Percentiles rank a stretch among this genome's conserved stretches.
Evolutionary conservation across 805 yeast genomes (phyloP).

Genomic region (Torulaspora franciscae): DNA sequence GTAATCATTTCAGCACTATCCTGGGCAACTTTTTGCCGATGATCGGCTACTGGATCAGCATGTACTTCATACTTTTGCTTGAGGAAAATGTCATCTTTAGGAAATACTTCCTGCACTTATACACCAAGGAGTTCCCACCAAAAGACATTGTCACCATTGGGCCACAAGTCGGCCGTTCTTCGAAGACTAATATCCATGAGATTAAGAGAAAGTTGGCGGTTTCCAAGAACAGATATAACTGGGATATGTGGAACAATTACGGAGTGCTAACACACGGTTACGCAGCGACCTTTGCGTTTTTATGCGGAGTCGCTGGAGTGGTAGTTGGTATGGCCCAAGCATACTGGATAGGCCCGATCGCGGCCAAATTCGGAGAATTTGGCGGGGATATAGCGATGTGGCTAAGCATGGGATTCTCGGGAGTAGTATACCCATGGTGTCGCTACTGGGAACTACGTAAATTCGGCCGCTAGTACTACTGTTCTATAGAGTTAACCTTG

Average conservation of each 20-base stretch:
- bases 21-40: conserved; percentile 80
- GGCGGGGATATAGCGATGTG: conserved; percentile 85
- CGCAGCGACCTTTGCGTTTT: conserved; percentile 64
- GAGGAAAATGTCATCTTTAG: conserved; percentile 75
- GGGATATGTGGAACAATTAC: conserved; percentile 67
- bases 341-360: conserved; percentile 76
- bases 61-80: conserved; percentile 63
- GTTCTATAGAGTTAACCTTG: background rate
- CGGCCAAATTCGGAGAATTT: conserved; percentile 53
- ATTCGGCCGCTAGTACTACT: conserved; percentile 40
- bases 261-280: conserved; percentile 58
- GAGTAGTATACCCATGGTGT: conserved; percentile 55
- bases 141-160: conserved; percentile 7
- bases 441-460: conserved; percentile 60
- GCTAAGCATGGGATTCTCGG: conserved; percentile 67
- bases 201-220: conserved; percentile 19
- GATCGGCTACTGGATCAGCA: conserved; percentile 88
- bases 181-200: conserved; percentile 13
- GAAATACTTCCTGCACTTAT: conserved; percentile 40
- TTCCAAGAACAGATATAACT: conserved; percentile 52
- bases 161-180: background rate
- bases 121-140: conserved; percentile 41
- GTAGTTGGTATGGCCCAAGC: conserved; percentile 85
- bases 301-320: conserved; percentile 73
- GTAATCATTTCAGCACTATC: conserved; percentile 64